Percentiles rank a stretch among this genome's conserved stretches.
Conservation (phyloP, 2,329 filamentous ascomycete species). For the Penicillium sp. region DNA sequence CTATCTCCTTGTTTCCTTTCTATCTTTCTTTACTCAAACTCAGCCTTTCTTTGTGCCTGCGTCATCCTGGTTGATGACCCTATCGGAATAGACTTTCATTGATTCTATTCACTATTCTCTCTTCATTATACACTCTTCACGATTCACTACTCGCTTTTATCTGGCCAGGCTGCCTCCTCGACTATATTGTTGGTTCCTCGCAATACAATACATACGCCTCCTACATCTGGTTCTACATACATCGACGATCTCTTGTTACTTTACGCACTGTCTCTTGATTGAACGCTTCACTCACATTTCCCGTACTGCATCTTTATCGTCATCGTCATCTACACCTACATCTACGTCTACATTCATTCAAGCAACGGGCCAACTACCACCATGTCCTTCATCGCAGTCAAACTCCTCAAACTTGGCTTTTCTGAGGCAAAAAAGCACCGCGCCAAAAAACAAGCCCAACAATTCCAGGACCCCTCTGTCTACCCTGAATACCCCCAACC, state of each 20-base stretch:
- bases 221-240: background rate
- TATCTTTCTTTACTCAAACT: slow-evolving; percentile 5
- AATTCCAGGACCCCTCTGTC: slow-evolving; percentile 12
- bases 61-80: slow-evolving; percentile 19
- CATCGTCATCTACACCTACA: background rate
- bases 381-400: slow-evolving; percentile 32
- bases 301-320: background rate
- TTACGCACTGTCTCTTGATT: background rate
- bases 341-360: background rate
- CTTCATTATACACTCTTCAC: background rate
- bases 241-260: background rate
- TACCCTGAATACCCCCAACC: slow-evolving; percentile 15
- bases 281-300: background rate
- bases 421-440: slow-evolving; percentile 33
- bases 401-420: slow-evolving; percentile 28
- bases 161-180: background rate
- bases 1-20: slow-evolving; percentile 10
- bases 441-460: slow-evolving; percentile 24
- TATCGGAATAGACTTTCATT: background rate
- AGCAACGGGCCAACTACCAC: background rate
- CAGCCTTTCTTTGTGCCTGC: slow-evolving; percentile 3
- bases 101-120: background rate
- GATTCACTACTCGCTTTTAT: background rate
- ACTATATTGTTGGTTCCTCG: background rate
- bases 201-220: background rate